These are phyloP conservation scores for Pleurotus platypus DNA, from an alignment of 768 basidiomycete genomes.

Conservation along the genomic window DNA sequence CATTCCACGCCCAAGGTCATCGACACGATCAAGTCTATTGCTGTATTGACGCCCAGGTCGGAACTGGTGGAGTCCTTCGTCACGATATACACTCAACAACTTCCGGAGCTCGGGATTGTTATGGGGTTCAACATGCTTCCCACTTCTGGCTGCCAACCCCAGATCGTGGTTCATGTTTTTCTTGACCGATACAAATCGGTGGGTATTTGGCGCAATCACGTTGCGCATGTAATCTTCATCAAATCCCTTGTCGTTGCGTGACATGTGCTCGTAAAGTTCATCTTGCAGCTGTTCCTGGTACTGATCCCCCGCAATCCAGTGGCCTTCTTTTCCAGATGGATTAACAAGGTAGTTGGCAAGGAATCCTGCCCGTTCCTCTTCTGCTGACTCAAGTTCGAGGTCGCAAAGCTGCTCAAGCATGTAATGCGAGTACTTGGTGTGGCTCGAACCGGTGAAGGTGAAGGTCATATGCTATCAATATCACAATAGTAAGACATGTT, in stretches of 20 bases:
- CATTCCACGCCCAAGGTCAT: constrained; percentile 12
- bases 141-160: constrained; percentile 13
- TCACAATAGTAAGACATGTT: background rate
- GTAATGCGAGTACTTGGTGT: constrained; percentile 28
- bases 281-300: constrained; percentile 30
- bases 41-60: constrained; percentile 16
- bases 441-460: constrained; percentile 28
- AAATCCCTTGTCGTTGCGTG: constrained; percentile 24
- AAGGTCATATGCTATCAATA: constrained; percentile 22
- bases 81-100: constrained; percentile 16
- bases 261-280: constrained; percentile 22
- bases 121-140: constrained; percentile 21
- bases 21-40: constrained; percentile 4
- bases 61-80: constrained; percentile 15
- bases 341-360: constrained; percentile 26
- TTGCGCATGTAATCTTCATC: constrained; percentile 23
- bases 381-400: constrained; percentile 27
- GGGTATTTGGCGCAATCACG: constrained; percentile 24
- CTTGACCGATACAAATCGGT: constrained; percentile 26
- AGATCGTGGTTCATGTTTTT: constrained; percentile 19
- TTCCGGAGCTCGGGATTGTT: constrained; percentile 14
- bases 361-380: constrained; percentile 16
- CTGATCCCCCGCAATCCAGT: constrained; percentile 22
- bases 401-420: constrained; percentile 25
- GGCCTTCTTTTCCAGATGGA: constrained; percentile 18